Conservation (phyloP, 129 eudicot species). For the Scalesia atractyloides region DNA sequence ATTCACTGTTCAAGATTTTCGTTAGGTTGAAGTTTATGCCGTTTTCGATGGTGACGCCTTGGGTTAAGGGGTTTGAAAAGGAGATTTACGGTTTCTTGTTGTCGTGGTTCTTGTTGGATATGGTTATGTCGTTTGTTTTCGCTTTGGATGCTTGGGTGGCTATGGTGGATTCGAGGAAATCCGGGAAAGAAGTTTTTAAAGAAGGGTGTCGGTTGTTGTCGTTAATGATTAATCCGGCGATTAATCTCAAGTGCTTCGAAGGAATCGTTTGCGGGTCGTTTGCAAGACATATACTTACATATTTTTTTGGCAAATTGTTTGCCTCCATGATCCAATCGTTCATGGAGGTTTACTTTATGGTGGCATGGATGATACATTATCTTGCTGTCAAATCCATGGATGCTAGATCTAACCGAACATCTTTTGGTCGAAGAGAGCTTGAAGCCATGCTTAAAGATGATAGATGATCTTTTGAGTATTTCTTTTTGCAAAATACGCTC, state of each 20-base stretch:
- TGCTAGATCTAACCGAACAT: conserved; percentile 46
- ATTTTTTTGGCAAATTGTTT: conserved; percentile 48
- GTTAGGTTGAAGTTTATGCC: conserved; percentile 89
- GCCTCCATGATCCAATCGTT: conserved; percentile 56
- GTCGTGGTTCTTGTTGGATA: conserved; percentile 65
- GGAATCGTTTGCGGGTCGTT: conserved; percentile 58
- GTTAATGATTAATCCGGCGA: conserved; percentile 53
- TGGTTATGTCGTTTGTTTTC: conserved; percentile 55
- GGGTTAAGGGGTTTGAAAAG: conserved; percentile 63
- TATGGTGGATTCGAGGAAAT: conserved; percentile 69
- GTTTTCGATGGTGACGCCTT: conserved; percentile 55
- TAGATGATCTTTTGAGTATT: conserved; percentile 33
- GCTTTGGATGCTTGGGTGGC: conserved; percentile 84
- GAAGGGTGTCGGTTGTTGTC: conserved; percentile 78
- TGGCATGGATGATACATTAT: conserved; percentile 80
- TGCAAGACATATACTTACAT: conserved; percentile 49
- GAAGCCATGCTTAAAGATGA: conserved; percentile 56
- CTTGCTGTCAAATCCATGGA: conserved; percentile 66
- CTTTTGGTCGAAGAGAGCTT: conserved; percentile 69
- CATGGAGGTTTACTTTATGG: conserved; percentile 85
- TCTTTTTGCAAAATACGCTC: conserved; percentile 15
- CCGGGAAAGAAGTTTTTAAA: conserved; percentile 63
- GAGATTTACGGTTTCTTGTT: conserved; percentile 57
- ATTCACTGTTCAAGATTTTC: conserved; percentile 67
- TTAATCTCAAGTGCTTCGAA: conserved; percentile 66